phyloP scores from a whole-genome alignment of 2,329 filamentous ascomycete species.

The Beauveria brongniartii region DNA sequence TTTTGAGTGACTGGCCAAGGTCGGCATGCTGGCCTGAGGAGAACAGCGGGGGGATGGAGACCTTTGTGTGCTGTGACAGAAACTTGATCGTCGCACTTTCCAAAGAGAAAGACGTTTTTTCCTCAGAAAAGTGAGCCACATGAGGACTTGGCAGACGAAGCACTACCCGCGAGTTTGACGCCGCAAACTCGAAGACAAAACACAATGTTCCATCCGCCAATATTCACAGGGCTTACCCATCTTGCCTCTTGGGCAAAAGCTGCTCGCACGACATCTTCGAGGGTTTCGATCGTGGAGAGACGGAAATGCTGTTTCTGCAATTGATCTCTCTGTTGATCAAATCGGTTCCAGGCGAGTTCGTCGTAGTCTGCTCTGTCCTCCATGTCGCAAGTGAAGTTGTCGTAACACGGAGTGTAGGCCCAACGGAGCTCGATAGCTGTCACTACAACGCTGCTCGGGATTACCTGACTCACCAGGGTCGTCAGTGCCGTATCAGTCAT shows the following conservation, averaged over 20 bases:
- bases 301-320: neutral
- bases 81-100: constrained; percentile 13
- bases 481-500: no score
- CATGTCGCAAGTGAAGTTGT: neutral
- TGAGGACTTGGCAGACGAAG: constrained; percentile 13
- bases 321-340: neutral
- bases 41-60: constrained; percentile 9
- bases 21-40: constrained; percentile 16
- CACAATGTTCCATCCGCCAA: constrained; percentile 15
- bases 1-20: constrained; percentile 25
- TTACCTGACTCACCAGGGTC: no score
- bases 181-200: constrained; percentile 14
- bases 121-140: constrained; percentile 12
- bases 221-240: constrained; percentile 4
- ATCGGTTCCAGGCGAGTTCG: neutral
- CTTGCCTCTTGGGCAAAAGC: neutral
- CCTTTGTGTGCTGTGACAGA: neutral
- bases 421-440: no score
- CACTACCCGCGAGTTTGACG: constrained; percentile 2
- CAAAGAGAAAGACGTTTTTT: constrained; percentile 10
- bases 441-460: no score
- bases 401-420: neutral
- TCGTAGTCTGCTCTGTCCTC: neutral
- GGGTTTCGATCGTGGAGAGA: neutral
- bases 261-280: neutral